Evolutionary conservation across 352 stramenopile genomes (phyloP), one percentile per base, ranked within the genome.

Genomic region (Globisporangium radiosum): DNA sequence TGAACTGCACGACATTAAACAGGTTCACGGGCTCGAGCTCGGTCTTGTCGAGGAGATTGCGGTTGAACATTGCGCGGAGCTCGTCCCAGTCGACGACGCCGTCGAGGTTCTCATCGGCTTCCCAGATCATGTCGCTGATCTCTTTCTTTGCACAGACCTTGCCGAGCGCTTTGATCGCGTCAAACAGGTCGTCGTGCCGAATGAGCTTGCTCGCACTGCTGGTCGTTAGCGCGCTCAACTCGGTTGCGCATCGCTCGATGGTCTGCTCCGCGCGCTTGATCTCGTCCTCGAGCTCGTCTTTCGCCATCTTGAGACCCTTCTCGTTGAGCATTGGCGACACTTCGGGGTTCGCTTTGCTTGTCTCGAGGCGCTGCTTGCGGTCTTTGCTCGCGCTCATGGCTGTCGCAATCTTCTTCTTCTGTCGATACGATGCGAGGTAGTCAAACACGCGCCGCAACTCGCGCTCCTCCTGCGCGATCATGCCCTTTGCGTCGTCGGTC

Each of bases 121-220:
- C 96, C 96, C 96, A 99, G 64, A 99, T 98, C 86, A 99, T 98
- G 59, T 98, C 93, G 55, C 92, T 90, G 52, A 98, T 95, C 67
- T 98, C 94, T 71, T 97, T 97, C 76, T 98, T 97, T 7, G 84
- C 78, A 59, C 76, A 89, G 39, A 88, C 84, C 58, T 97, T 98
- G 8, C 93, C 94, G 37, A 99, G 76, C 19, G 85, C 84, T 62
- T 97, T 97, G 66, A 98, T 88, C 47, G 89, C 92, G 44, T 97
- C 90, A 52, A 85, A 95, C 9, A 98, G 77, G 72, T 99, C 96
- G 39, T 94, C 81, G 54, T 88, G 80, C 71, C 89, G 83, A 70
- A 98, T 96, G 58, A 92, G 61, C 54, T 94, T 88, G 52, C 47
- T 76, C 9, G 59, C 60, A 44, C 40, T 44, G 52, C 69, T 80